phyloP scores from a whole-genome alignment of 805 yeast species.

The Pichia exigua region DNA sequence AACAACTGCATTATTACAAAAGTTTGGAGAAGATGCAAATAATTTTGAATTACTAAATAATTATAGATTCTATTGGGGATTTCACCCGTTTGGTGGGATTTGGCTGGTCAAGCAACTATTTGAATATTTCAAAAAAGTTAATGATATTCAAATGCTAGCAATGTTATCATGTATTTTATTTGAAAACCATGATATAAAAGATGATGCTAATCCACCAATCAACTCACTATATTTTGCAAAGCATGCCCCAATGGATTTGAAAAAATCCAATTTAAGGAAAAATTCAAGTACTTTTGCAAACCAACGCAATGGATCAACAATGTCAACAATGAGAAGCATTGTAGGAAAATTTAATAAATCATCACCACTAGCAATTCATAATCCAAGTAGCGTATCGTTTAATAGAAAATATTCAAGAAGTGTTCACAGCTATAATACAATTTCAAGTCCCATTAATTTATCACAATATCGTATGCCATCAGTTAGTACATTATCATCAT shows the following conservation, averaged over 20 bases:
- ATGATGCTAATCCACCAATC: constrained; percentile 32
- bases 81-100: constrained; percentile 65
- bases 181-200: constrained; percentile 31
- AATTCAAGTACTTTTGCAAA: background rate
- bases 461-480: constrained; percentile 14
- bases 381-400: constrained; percentile 14
- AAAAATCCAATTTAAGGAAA: constrained; percentile 1
- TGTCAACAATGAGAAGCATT: background rate
- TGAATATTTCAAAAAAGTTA: constrained; percentile 50
- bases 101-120: constrained; percentile 61
- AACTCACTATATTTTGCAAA: constrained; percentile 35
- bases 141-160: constrained; percentile 83
- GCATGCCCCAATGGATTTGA: background rate
- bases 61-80: constrained; percentile 59
- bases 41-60: constrained; percentile 12
- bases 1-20: constrained; percentile 13
- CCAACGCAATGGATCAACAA: background rate
- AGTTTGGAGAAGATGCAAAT: constrained; percentile 12
- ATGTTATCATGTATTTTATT: constrained; percentile 70
- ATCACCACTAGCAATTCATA: background rate
- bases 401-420: constrained; percentile 12
- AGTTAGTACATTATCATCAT: constrained; percentile 21
- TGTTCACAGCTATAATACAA: background rate
- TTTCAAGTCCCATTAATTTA: constrained; percentile 6
- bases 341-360: background rate